Base-by-base conservation (phyloP, 805 yeast species). In the Metschnikowia bowlesiae region DNA sequence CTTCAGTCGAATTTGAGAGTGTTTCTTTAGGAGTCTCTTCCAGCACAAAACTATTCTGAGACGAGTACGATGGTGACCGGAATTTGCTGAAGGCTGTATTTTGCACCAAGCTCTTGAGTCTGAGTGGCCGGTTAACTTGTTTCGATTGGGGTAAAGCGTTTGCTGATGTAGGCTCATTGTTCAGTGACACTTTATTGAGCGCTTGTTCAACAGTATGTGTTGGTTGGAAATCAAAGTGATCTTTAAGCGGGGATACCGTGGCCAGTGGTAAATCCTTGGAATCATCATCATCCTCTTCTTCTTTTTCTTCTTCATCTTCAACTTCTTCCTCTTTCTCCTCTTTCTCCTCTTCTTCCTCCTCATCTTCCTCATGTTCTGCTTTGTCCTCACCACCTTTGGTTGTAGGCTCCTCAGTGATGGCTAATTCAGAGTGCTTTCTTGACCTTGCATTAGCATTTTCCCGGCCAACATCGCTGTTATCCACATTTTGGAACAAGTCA, bases 51-150 rank as follows among this genome's bases (percentile, higher is more conserved):
- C 42, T 45, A n/a, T 31, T 40, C 36, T 46, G 47, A 7, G 53
- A 34, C 26, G 50, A 36, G 7, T 40, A 31, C 4, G 55, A 43
- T n/a, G 45, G 35, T 8, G 53, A 47, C 50, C 71, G 62, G 39
- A 71, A 68, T 35, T 66, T 67, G 53, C 60, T 68, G 58, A 67
- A 71, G 0, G 70, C 74, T 2, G 74, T 71, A 46, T 71, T 71
- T 39, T 66, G 64, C 1, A 64, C 65, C 47, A 70, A 60, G 10
- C 69, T 52, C 22, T 42, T 50, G 39, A 55, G 45, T 31, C 50
- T 51, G 31, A 57, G 44, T 2, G 52, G 36, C 3, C 43, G 14
- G 16, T 46, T 48, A 18, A 26, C 29, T 30, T 41, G 46, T 14
- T 44, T 43, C 7, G 22, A 33, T 10, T 30, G n/a, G 1, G 26